Percentiles rank a stretch among this genome's conserved stretches.
phyloP scores from a whole-genome alignment of 176 grass and related monocot genomes.

The Aechmea fasciata region DNA sequence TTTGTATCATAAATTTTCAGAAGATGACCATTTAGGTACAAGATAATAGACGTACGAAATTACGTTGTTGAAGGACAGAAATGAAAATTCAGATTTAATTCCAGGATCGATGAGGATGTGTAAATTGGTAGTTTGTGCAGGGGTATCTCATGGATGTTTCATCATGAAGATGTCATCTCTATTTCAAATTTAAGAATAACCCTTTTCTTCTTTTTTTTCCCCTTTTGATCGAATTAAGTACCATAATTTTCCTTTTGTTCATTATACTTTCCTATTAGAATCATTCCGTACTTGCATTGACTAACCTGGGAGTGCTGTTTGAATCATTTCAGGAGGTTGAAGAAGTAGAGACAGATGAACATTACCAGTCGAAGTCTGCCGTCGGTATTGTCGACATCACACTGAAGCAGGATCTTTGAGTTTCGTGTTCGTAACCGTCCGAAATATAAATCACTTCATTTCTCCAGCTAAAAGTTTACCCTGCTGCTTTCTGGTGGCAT shows the following conservation, averaged over 20 bases:
- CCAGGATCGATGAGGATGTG: background rate
- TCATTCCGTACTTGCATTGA: too few species aligned
- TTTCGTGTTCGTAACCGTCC: constrained; percentile 1
- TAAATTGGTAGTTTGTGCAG: background rate
- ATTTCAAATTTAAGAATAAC: too few species aligned
- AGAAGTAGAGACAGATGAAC: constrained; percentile 93
- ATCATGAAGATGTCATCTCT: background rate
- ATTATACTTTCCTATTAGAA: too few species aligned
- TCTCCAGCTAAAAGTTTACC: constrained; percentile 1
- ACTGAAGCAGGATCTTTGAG: constrained; percentile 67
- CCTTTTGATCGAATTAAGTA: too few species aligned
- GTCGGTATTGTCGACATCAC: constrained; percentile 60
- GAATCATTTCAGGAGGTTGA: constrained; percentile 59
- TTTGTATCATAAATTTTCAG: too few species aligned
- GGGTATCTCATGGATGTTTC: background rate
- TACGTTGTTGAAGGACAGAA: too few species aligned
- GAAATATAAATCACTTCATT: constrained; percentile 6
- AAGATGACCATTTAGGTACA: too few species aligned
- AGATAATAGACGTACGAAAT: too few species aligned
- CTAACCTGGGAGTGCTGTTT: constrained; percentile 8
- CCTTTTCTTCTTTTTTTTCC: too few species aligned
- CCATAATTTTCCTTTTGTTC: too few species aligned
- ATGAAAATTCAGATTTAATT: background rate
- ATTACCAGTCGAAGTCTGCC: constrained; percentile 73
- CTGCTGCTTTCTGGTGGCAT: constrained; percentile 15